Percentiles rank a stretch among this genome's conserved stretches.
These are phyloP conservation scores for Millerozyma acaciae DNA, from an alignment of 805 yeast species.

Conservation along the genomic window DNA sequence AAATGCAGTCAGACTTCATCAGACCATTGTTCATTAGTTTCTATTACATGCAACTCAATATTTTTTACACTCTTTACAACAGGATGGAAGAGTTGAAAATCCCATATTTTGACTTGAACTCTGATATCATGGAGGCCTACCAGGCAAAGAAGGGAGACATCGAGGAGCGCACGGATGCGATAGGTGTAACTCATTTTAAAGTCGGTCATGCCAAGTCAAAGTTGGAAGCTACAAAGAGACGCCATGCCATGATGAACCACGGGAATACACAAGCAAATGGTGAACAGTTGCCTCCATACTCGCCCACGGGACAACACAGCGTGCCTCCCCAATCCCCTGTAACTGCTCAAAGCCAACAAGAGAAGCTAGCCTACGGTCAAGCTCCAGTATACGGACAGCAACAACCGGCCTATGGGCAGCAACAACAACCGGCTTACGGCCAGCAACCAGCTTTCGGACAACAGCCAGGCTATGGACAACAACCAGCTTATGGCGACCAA, in stretches of 20 bases:
- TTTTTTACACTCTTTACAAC: conserved; percentile 86
- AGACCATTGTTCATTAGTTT: conserved; percentile 90
- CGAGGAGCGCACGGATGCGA: conserved; percentile 83
- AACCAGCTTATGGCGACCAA: conserved; percentile 9
- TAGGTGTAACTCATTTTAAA: conserved; percentile 88
- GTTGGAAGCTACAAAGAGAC: conserved; percentile 76
- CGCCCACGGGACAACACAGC: conserved; percentile 28
- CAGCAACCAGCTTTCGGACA: conserved; percentile 9
- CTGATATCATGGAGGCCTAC: conserved; percentile 82
- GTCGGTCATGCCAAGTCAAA: conserved; percentile 83
- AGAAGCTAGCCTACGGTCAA: neutral
- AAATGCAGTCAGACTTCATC: conserved; percentile 86
- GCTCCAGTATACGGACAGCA: conserved; percentile 34
- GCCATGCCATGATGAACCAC: conserved; percentile 44
- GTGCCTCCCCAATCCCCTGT: conserved; percentile 12
- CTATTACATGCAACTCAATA: conserved; percentile 96
- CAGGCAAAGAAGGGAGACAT: conserved; percentile 80
- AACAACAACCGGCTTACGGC: conserved; percentile 3
- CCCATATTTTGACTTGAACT: conserved; percentile 85
- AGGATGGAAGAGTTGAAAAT: conserved; percentile 95
- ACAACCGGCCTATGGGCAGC: conserved; percentile 9
- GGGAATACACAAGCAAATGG: conserved; percentile 15
- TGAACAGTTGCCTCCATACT: conserved; percentile 32
- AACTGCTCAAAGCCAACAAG: conserved; percentile 1
- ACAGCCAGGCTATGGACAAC: conserved; percentile 10